Evolutionary conservation across 768 basidiomycete genomes (phyloP).

Genomic region (Kondoa subrosea): DNA sequence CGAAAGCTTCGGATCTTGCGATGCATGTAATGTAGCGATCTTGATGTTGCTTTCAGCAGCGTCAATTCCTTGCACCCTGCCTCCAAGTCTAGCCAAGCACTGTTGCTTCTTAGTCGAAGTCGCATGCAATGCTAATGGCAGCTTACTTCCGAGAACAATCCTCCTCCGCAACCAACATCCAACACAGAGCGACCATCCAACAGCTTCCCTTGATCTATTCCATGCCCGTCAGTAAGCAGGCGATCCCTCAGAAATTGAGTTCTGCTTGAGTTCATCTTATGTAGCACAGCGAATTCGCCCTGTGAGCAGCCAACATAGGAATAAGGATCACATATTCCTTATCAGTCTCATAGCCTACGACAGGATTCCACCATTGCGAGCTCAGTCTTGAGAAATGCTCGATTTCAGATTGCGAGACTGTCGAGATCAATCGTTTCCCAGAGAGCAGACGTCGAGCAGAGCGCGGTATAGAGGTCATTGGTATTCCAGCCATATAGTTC

Average conservation of each 20-base stretch:
- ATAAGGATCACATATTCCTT: too few relatives aligned
- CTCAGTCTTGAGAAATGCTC: slow-evolving; percentile 76
- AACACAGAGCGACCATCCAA: slow-evolving; percentile 56
- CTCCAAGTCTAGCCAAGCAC: slow-evolving; percentile 77
- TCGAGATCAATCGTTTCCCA: slow-evolving; percentile 19
- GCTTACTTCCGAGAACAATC: slow-evolving; percentile 71
- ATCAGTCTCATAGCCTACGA: too few relatives aligned
- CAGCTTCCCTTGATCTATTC: slow-evolving; percentile 27
- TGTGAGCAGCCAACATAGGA: too few relatives aligned
- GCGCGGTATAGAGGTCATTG: too few relatives aligned
- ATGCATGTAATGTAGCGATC: slow-evolving; percentile 67
- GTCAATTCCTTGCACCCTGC: slow-evolving; percentile 75
- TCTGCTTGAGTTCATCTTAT: slow-evolving; percentile 85
- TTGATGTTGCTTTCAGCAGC: slow-evolving; percentile 72
- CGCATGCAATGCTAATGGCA: not conserved
- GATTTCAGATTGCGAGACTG: slow-evolving; percentile 45
- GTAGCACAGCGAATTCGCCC: slow-evolving; percentile 73
- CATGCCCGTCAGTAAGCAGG: slow-evolving; percentile 21
- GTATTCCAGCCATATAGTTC: too few relatives aligned
- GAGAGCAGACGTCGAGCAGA: too few relatives aligned
- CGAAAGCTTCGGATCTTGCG: slow-evolving; percentile 49
- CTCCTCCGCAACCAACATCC: slow-evolving; percentile 92
- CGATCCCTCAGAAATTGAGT: slow-evolving; percentile 52
- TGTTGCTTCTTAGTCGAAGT: slow-evolving; percentile 29
- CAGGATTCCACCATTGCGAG: slow-evolving; percentile 94